Base-by-base conservation (phyloP, 2,329 filamentous ascomycete species). In the Aspergillus sp. region DNA sequence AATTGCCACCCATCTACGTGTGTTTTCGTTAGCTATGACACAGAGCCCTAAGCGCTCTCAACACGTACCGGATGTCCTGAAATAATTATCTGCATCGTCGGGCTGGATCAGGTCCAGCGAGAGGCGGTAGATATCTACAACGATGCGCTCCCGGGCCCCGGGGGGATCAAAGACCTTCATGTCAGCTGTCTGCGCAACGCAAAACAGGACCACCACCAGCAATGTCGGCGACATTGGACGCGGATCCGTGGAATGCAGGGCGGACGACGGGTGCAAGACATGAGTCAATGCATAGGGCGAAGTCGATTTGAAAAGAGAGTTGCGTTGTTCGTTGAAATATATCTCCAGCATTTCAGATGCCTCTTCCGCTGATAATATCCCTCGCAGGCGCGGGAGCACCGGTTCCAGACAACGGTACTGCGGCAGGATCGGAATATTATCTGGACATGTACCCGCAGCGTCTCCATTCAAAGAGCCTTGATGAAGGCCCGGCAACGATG, bases 311-410 rank as follows among this genome's bases (percentile, higher is more conserved):
- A 67, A 66, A 0, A 66, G 47, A 3, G 62, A 64, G 33, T 55
- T 64, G 3, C 61, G 63, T 0, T 22, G 19, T 22, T 22, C 19
- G 10, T 22, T 22, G 36, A 71, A 58, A 40, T 66, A 71, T 1
- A 68, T 57, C 30, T 70, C 67, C 2, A 71, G 52, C 8, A 71
- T 55, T 15, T 69, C 61, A 32, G 63, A 68, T 0, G 67, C 67
- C 2, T 67, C 46, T 14, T 42, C 38, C 2, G 57, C 51, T 2
- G 59, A 52, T 26, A 69, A 51, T 28, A 65, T 60, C 26, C 56
- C 51, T 14, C 53, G 38, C 4, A 68, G 48, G 17, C 55, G 55
- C 0, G 60, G 62, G 12, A 68, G 40, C 1, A 69, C 44, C 0
- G 61, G 57, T 4, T 61, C 51, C 2, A 69, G 57, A 30, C 64